Percentiles rank a stretch among this genome's conserved stretches.
Conservation (phyloP, 257 asterid genomes). For the Solanum infundibuliforme region DNA sequence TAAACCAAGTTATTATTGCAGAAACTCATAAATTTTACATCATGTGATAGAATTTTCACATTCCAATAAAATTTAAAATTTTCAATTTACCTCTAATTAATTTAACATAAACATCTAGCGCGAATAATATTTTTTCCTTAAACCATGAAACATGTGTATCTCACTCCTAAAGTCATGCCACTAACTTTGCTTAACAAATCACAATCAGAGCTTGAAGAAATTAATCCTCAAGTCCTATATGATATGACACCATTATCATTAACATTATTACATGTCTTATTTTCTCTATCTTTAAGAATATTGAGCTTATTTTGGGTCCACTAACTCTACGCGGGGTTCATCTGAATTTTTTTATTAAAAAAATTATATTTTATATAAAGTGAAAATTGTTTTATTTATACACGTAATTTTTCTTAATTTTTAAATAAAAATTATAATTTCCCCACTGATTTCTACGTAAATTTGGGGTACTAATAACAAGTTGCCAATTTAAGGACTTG, state of each 20-base stretch:
- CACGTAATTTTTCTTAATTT: not conserved
- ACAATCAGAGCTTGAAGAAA: not conserved
- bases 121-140: not conserved
- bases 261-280: not conserved
- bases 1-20: not conserved
- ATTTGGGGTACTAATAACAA: not conserved
- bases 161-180: not conserved
- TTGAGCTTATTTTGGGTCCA: not conserved
- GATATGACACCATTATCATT: not conserved
- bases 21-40: too few relatives aligned
- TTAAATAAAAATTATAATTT: not conserved
- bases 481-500: not conserved
- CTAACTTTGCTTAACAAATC: not conserved
- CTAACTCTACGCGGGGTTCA: not conserved
- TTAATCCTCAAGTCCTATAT: not conserved
- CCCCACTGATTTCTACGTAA: rapidly evolving
- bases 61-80: not conserved
- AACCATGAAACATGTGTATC: not conserved
- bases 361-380: not conserved
- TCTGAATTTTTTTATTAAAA: not conserved
- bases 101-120: not conserved
- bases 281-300: not conserved
- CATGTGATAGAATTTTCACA: not conserved
- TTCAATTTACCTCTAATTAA: not conserved
- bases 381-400: too few relatives aligned